These are phyloP conservation scores for Chaetoscypha palmicola DNA, from an alignment of 2,329 filamentous ascomycete genomes.

Conservation along the genomic window DNA sequence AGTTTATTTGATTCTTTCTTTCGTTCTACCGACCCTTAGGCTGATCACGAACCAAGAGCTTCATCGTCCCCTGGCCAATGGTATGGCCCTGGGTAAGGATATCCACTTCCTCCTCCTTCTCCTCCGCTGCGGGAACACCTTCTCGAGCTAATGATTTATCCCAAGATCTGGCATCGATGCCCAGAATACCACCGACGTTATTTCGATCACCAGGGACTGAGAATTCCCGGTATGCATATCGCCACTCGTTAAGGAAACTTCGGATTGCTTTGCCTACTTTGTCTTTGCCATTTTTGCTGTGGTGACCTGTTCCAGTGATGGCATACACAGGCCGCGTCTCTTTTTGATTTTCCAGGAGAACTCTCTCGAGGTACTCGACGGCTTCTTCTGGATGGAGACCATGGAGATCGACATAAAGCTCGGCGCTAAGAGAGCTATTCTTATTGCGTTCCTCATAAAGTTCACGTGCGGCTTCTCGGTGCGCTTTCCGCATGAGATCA, in stretches of 20 bases:
- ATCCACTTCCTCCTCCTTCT: conserved; percentile 39
- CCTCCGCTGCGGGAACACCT: conserved; percentile 26
- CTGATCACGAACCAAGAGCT: conserved; percentile 52
- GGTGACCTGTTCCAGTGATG: conserved; percentile 93
- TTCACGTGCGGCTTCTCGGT: conserved; percentile 84
- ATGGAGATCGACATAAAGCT: conserved; percentile 93
- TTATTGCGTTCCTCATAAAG: conserved; percentile 93
- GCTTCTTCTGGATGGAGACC: conserved; percentile 98
- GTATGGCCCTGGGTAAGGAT: conserved; percentile 60
- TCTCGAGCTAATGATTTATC: conserved; percentile 53
- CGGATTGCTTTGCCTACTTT: conserved; percentile 94
- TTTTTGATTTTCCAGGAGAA: conserved; percentile 73
- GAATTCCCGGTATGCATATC: conserved; percentile 93
- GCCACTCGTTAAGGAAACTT: conserved; percentile 88
- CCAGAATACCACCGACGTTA: conserved; percentile 69
- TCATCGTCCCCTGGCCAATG: conserved; percentile 60
- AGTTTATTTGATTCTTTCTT: conserved; percentile 1
- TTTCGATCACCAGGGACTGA: conserved; percentile 88
- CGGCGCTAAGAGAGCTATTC: conserved; percentile 47
- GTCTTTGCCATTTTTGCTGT: conserved; percentile 98
- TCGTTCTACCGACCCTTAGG: conserved; percentile 23
- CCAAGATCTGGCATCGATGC: conserved; percentile 61
- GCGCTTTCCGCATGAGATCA: conserved; percentile 92
- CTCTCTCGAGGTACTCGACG: conserved; percentile 84
- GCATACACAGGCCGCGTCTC: conserved; percentile 78